Conservation (phyloP, 352 stramenopile species). For the Globisporangium megalacanthum region DNA sequence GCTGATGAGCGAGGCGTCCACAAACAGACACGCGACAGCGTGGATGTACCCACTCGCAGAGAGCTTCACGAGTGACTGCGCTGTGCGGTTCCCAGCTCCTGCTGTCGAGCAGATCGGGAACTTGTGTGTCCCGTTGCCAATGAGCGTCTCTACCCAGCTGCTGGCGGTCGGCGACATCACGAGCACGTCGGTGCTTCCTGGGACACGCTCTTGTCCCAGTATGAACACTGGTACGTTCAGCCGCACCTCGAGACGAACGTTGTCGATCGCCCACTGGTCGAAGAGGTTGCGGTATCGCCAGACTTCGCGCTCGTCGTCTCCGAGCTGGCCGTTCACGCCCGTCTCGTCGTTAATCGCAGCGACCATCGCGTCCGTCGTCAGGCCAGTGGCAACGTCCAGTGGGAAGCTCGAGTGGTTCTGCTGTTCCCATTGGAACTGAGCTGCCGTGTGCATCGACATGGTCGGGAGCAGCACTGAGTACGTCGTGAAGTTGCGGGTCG, state of each 20-base stretch:
- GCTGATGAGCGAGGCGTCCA: slow-evolving; percentile 25
- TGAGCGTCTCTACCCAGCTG: slow-evolving; percentile 38
- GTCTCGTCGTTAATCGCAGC: slow-evolving; percentile 38
- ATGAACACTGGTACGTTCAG: slow-evolving; percentile 37
- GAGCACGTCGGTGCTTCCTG: slow-evolving; percentile 20
- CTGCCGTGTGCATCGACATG: slow-evolving; percentile 31
- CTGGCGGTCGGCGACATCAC: slow-evolving; percentile 33
- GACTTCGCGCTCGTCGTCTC: slow-evolving; percentile 29
- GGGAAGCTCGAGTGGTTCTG: slow-evolving; percentile 68
- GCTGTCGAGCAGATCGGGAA: slow-evolving; percentile 36
- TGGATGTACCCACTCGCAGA: slow-evolving; percentile 46
- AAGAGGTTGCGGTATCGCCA: slow-evolving; percentile 71
- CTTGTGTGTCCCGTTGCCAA: slow-evolving; percentile 51
- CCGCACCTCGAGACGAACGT: slow-evolving; percentile 50
- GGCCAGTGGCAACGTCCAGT: slow-evolving; percentile 25
- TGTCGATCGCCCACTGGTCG: slow-evolving; percentile 68
- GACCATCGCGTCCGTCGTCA: slow-evolving; percentile 20
- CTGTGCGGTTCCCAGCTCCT: slow-evolving; percentile 1
- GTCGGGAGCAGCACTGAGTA: slow-evolving; percentile 36
- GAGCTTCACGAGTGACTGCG: slow-evolving; percentile 14
- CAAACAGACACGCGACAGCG: slow-evolving; percentile 36
- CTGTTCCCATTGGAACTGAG: slow-evolving; percentile 61
- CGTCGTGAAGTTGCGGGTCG: slow-evolving; percentile 2
- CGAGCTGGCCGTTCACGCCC: slow-evolving; percentile 27
- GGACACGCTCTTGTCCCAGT: slow-evolving; percentile 7